These are phyloP conservation scores for Zymoseptoria passerinii DNA, from an alignment of 2,329 filamentous ascomycete genomes.

Conservation along the genomic window DNA sequence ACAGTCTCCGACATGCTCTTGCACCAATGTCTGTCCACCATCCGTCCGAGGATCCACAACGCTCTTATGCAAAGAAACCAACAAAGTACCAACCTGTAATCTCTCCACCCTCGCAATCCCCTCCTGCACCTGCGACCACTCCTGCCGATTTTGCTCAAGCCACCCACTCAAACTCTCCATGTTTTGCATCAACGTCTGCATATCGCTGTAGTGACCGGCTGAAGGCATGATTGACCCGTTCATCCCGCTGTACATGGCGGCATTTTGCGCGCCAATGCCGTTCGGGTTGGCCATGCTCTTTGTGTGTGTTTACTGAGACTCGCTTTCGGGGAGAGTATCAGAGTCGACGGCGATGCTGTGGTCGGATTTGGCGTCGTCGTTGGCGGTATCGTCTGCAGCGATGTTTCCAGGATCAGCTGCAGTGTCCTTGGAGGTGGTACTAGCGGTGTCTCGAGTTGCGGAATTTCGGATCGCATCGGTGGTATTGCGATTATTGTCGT, in stretches of 20 bases:
- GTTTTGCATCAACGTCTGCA: slow-evolving; percentile 31
- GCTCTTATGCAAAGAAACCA: background rate
- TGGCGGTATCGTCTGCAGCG: no score
- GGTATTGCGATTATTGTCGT: background rate
- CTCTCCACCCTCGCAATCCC: slow-evolving; percentile 26
- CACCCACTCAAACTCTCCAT: slow-evolving; percentile 29
- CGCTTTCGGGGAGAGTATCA: background rate
- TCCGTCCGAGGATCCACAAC: no score
- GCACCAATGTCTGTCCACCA: background rate
- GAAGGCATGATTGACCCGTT: slow-evolving; percentile 27
- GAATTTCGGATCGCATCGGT: background rate
- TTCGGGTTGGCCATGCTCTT: slow-evolving; percentile 22
- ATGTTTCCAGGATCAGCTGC: background rate
- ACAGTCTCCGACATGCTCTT: background rate
- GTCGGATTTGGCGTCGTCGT: background rate
- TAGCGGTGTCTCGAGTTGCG: background rate
- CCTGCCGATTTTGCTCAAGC: slow-evolving; percentile 30
- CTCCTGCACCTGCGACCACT: slow-evolving; percentile 27
- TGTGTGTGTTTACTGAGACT: slow-evolving; percentile 1
- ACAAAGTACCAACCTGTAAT: slow-evolving; percentile 11
- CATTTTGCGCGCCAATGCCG: slow-evolving; percentile 20
- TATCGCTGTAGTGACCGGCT: slow-evolving; percentile 32
- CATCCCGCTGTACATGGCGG: slow-evolving; percentile 21
- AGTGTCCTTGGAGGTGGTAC: background rate
- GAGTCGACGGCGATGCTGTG: background rate